Percentiles rank a stretch among this genome's conserved stretches.
phyloP scores from a whole-genome alignment of 257 asterid species.

The Nicotiana paniculata region DNA sequence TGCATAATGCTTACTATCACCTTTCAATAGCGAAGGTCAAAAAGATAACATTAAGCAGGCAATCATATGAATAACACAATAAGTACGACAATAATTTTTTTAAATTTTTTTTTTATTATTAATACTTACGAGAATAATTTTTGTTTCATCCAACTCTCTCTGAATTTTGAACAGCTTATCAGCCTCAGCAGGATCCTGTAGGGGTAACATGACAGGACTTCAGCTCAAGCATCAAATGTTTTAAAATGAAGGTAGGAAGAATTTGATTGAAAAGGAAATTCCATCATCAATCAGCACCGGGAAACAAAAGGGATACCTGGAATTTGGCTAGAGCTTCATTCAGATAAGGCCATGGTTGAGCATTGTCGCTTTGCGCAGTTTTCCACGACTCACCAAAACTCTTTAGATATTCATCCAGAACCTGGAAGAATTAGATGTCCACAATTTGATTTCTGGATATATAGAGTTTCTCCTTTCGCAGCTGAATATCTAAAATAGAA shows the following conservation, averaged over 20 bases:
- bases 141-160: conserved; percentile 91
- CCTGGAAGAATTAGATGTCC: conserved; percentile 32
- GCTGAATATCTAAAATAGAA: neutral
- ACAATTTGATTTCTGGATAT: neutral
- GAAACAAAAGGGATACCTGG: conserved; percentile 21
- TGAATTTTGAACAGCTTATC: conserved; percentile 89
- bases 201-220: neutral
- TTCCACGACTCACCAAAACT: conserved; percentile 85
- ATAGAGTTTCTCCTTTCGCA: neutral
- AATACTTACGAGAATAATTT: conserved; percentile 84
- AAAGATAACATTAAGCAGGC: neutral
- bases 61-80: conserved; percentile 4
- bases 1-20: neutral
- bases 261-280: neutral
- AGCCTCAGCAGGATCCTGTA: conserved; percentile 94
- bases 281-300: neutral
- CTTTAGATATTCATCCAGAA: conserved; percentile 78
- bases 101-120: no score
- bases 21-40: neutral
- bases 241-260: neutral
- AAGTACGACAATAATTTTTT: conserved; percentile 80
- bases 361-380: conserved; percentile 38
- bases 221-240: neutral
- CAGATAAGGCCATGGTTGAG: conserved; percentile 76
- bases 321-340: conserved; percentile 56